Conservation (phyloP, 768 basidiomycete genomes). For the Russula sp. region DNA sequence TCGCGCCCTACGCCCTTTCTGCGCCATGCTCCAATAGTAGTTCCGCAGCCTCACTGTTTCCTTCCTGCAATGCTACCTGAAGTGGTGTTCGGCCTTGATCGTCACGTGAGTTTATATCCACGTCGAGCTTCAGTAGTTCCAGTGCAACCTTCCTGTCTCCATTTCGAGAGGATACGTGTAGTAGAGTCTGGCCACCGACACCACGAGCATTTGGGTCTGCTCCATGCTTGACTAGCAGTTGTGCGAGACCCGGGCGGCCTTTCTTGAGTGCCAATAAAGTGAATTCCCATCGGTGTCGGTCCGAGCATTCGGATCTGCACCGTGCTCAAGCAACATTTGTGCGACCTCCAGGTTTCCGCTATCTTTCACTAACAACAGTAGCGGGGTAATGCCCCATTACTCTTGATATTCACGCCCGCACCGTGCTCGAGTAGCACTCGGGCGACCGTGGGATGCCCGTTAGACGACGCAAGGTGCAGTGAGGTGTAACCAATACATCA, state of each 20-base stretch:
- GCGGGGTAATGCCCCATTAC: background rate
- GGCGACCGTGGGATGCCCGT: background rate
- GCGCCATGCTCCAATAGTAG: background rate
- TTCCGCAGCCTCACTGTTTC: background rate
- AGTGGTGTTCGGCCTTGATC: background rate
- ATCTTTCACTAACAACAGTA: no score
- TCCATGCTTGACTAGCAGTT: background rate
- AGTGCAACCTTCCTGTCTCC: background rate
- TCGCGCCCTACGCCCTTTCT: no score
- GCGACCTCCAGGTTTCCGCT: background rate
- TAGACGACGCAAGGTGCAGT: background rate
- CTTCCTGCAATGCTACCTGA: background rate
- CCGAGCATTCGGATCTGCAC: background rate
- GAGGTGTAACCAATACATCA: background rate
- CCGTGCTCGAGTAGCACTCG: background rate
- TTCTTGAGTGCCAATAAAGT: background rate
- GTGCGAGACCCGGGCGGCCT: background rate
- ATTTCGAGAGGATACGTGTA: background rate
- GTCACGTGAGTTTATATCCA: background rate
- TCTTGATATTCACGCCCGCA: no score
- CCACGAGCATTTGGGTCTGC: background rate
- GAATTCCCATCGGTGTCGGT: background rate
- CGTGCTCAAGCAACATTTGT: background rate
- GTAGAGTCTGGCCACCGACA: background rate
- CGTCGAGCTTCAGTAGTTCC: background rate